These are phyloP conservation scores for Daldinia sp. DNA, from an alignment of 2,329 filamentous ascomycete species.

Conservation along the genomic window DNA sequence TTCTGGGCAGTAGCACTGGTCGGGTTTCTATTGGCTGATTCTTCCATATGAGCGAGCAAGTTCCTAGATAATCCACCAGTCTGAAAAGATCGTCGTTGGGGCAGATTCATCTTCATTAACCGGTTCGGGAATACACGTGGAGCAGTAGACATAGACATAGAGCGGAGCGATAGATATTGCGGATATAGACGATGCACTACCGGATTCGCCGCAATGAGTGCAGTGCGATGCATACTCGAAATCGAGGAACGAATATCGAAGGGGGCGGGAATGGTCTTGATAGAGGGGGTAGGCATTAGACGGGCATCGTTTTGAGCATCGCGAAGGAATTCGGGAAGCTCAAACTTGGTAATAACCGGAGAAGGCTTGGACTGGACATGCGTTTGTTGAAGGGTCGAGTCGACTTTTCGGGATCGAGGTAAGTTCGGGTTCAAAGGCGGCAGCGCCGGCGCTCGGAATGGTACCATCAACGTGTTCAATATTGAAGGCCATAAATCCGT, in stretches of 20 bases:
- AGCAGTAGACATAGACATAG: constrained; percentile 41
- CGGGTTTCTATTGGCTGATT: constrained; percentile 92
- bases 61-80: constrained; percentile 63
- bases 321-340: constrained; percentile 50
- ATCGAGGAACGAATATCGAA: constrained; percentile 48
- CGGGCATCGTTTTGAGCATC: constrained; percentile 38
- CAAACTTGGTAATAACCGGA: constrained; percentile 27
- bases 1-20: constrained; percentile 87
- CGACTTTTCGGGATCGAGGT: constrained; percentile 16
- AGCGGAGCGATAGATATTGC: constrained; percentile 33
- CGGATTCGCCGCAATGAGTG: constrained; percentile 45
- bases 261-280: constrained; percentile 37
- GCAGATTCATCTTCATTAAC: constrained; percentile 22
- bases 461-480: constrained; percentile 50
- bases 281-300: constrained; percentile 22
- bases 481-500: constrained; percentile 58
- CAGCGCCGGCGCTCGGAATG: constrained; percentile 45
- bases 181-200: constrained; percentile 40
- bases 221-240: constrained; percentile 43
- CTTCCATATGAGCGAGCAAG: constrained; percentile 84
- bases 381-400: constrained; percentile 14
- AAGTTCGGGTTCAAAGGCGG: constrained; percentile 25
- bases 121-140: constrained; percentile 34
- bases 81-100: constrained; percentile 52
- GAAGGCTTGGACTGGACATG: constrained; percentile 23